Conservation (phyloP, 768 basidiomycete species). For the Trametes maxima region DNA sequence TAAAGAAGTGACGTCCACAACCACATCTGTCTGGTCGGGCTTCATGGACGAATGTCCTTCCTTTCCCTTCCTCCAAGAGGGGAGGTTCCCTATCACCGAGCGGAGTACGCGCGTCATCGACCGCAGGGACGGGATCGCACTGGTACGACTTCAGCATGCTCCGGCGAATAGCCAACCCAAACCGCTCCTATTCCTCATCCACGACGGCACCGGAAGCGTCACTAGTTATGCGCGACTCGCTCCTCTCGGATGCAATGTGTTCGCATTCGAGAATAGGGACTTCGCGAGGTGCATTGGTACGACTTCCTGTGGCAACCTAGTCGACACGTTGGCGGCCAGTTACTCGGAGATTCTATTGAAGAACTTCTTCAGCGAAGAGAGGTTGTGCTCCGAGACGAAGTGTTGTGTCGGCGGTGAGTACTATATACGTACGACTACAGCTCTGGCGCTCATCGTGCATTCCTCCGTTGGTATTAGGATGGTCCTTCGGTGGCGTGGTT, state of each 20-base stretch:
- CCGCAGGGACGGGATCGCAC: not conserved
- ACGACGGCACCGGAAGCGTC: conserved; percentile 72
- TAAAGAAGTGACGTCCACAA: not conserved
- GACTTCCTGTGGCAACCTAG: not conserved
- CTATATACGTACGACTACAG: not conserved
- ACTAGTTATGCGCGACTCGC: conserved; percentile 47
- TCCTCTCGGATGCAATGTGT: conserved; percentile 53
- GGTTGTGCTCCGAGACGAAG: conserved; percentile 31
- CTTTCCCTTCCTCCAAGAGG: too few species aligned
- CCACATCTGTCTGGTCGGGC: too few species aligned
- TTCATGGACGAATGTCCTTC: not conserved
- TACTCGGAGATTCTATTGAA: conserved; percentile 25
- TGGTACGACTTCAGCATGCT: conserved; percentile 7
- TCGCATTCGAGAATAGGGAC: conserved; percentile 60
- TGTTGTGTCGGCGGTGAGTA: conserved; percentile 61
- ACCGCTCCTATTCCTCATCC: conserved; percentile 62
- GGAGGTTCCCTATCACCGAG: not conserved
- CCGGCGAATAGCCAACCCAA: conserved; percentile 8
- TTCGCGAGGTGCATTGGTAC: not conserved
- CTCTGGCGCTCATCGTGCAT: not conserved
- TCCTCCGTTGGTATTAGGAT: conserved; percentile 46
- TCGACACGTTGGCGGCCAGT: conserved; percentile 23
- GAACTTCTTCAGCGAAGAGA: conserved; percentile 13
- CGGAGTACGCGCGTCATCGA: not conserved
- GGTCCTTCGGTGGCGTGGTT: conserved; percentile 78